These are phyloP conservation scores for Chlamydomonas incerta DNA, from an alignment of 139 green algal genomes.

Conservation along the genomic window DNA sequence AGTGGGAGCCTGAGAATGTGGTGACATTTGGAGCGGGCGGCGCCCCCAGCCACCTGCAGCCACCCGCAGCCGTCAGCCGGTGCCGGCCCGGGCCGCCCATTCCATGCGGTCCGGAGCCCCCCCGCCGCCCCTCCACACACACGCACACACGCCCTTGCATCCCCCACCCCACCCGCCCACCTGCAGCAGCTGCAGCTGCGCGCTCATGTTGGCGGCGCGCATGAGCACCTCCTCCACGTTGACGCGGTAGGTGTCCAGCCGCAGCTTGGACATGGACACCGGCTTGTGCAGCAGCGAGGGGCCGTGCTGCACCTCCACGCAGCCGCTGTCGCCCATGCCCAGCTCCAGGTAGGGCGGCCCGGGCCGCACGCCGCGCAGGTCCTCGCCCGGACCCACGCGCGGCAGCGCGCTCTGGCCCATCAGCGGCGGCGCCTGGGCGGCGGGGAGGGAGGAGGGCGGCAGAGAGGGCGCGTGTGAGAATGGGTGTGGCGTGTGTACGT, in stretches of 20 bases:
- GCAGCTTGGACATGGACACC: slow-evolving; percentile 19
- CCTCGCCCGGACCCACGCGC: not conserved
- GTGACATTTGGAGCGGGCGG: no score
- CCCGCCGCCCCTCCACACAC: no score
- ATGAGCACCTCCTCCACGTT: slow-evolving; percentile 44
- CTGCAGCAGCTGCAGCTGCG: slow-evolving; percentile 36
- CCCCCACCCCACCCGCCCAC: not conserved
- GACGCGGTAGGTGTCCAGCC: slow-evolving; percentile 38
- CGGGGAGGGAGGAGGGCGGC: no score
- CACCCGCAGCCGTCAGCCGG: no score
- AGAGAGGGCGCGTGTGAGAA: no score
- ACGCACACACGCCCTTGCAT: no score
- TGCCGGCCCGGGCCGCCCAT: no score
- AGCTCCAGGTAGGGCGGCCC: slow-evolving; percentile 25
- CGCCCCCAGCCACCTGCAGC: no score
- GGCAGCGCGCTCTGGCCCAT: slow-evolving; percentile 36
- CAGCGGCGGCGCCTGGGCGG: slow-evolving; percentile 35
- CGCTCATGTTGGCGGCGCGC: slow-evolving; percentile 36
- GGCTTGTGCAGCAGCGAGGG: slow-evolving; percentile 10
- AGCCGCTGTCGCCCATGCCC: slow-evolving; percentile 24
- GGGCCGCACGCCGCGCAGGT: not conserved
- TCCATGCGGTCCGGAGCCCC: no score
- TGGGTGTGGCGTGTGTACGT: no score
- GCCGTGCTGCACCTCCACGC: slow-evolving; percentile 25
- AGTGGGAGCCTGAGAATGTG: no score